Evolutionary conservation across 2,329 filamentous ascomycete species (phyloP), one percentile per base, ranked within the genome.

Genomic region (Ophiosphaerella korrae): DNA sequence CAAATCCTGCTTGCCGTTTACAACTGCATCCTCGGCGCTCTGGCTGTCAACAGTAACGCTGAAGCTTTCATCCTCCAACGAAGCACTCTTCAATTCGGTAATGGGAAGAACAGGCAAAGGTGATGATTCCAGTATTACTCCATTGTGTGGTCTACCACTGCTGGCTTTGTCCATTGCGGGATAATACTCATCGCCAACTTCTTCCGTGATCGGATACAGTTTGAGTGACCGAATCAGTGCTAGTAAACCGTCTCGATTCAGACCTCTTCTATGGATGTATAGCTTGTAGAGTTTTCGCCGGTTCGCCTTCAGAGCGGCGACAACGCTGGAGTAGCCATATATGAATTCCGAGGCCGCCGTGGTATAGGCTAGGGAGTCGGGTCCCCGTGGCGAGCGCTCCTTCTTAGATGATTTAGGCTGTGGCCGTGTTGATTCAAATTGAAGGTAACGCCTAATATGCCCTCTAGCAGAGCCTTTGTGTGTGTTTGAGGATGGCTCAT

Each of bases 271-370:
- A 51, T 76, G 74, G 7, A 96, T 78, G 71, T 97, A 96, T 3
- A 99, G 81, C 47, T 86, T 89, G 77, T 97, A 96, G 2, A 96
- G 75, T 64, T 89, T 86, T 50, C 94, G 86, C 31, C 85, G 81
- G 9, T 79, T 79, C 38, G 84, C 83, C 58, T 82, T 85, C 16
- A 99, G 77, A 0, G 92, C 92, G 16, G 92, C 89, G 55, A 88
- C 82, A 18, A 97, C 90, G 1, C 90, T 86, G 2, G 88, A 89
- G 38, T 83, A 84, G 5, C 94, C 94, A 68, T 96, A 97, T 2
- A 99, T 79, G 63, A 97, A 97, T 55, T 96, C 88, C 0, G 92
- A 96, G 5, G 90, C 90, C 0, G 93, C 88, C 0, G 91, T 95
- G 0, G 90, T 91, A 68, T 93, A 87, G 1, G 85, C 84, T 14